A percentile compares a stretch with the other conserved stretches of the same genome.
phyloP scores from a whole-genome alignment of 306 rosid species.

The Fagus crenata region DNA sequence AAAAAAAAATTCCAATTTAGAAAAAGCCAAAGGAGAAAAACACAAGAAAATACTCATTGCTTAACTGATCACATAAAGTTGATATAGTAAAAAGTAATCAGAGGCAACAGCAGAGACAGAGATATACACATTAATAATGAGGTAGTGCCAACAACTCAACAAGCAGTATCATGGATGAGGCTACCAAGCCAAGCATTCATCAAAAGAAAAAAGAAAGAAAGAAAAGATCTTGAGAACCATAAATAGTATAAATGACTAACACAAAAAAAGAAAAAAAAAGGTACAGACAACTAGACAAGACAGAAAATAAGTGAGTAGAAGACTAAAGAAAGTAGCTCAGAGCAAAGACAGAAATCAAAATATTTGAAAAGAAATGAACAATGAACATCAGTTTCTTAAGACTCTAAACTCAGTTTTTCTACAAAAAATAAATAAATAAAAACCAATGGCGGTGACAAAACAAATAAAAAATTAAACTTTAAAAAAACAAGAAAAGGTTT shows the following conservation, averaged over 20 bases:
- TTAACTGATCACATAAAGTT: constrained; percentile 23
- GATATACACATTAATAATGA: constrained; percentile 9
- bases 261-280: constrained; percentile 6
- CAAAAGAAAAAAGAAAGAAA: constrained; percentile 10
- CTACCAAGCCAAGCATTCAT: constrained; percentile 15
- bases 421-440: not conserved
- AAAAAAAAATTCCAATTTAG: constrained; percentile 26
- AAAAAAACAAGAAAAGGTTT: constrained; percentile 37
- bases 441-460: constrained; percentile 30
- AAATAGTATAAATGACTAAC: not conserved
- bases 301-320: constrained; percentile 2
- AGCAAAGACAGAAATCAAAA: constrained; percentile 26
- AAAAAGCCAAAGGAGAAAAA: constrained; percentile 46
- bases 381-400: not conserved
- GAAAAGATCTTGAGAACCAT: constrained; percentile 9
- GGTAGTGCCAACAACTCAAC: constrained; percentile 21
- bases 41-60: constrained; percentile 25
- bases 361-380: not conserved
- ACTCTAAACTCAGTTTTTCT: not conserved
- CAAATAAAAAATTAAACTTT: constrained; percentile 22
- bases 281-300: constrained; percentile 22
- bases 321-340: constrained; percentile 23
- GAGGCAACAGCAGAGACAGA: constrained; percentile 18
- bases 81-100: constrained; percentile 15
- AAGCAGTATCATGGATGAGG: constrained; percentile 28